Base-by-base conservation (phyloP, 2,329 filamentous ascomycete species). In the Fusarium sp. region DNA sequence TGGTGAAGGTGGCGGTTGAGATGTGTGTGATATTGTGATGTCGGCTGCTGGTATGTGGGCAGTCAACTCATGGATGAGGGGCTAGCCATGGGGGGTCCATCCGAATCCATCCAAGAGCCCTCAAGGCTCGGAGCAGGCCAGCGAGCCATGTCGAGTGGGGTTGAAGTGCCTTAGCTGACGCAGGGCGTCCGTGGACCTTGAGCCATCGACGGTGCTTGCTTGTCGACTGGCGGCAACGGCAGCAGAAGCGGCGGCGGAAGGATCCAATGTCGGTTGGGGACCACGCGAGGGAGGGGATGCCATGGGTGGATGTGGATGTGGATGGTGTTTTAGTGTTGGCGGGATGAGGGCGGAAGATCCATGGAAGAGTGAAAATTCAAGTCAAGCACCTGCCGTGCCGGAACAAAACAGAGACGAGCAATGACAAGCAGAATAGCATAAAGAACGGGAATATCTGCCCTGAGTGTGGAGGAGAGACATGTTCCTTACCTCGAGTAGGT, bases 11-110 rank as follows among this genome's bases (percentile, higher is more conserved):
- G 67, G 67, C 61, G 71, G 66, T 64, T 74, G 66, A 71, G 61
- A 70, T 61, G 75, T 77, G 75, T 77, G 71, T 69, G 61, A 77
- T 56, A 36, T 56, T 36, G 49, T 53, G 49, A 31, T 77, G 68
- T 66, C 60, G 69, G 63, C 62, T 72, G 72, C 64, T 68, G 64
- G 64, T 72, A 76, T 74, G 73, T 72, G 73, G 73, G 71, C 71
- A 75, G 66, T 76, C 58, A 76, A 77, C 67, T 76, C 75, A 76
- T 74, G 67, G 63, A 69, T 74, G 75, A 77, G 75, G 75, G 75
- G 75, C 75, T 75, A 64, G 62, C 38, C 59, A 73, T 72, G 72
- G 66, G 64, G 69, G 72, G 70, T 62, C 71, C 69, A 59, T 60
- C 56, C 38, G 57, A 66, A 63, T 57, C 62, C 68, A 44, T 55